Percentiles rank a stretch among this genome's conserved stretches.
These are phyloP conservation scores for Aspergillus quadricinctus DNA, from an alignment of 2,329 filamentous ascomycete genomes.

Conservation along the genomic window DNA sequence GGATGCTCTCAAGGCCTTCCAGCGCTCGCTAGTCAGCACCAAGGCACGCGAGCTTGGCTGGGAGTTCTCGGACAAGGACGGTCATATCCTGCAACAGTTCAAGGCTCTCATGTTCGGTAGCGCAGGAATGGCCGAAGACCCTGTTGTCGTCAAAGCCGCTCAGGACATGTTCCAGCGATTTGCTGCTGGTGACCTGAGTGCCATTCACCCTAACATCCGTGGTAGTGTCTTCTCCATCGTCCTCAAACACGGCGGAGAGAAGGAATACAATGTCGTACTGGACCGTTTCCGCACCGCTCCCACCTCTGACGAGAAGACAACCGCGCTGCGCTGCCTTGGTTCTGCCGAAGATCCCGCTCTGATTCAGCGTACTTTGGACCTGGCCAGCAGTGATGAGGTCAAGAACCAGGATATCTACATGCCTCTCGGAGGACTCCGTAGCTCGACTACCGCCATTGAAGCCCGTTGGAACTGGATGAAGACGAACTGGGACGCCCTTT, in stretches of 20 bases:
- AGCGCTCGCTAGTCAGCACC: constrained; percentile 68
- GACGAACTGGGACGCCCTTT: constrained; percentile 80
- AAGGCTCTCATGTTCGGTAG: constrained; percentile 85
- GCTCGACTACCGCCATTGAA: constrained; percentile 71
- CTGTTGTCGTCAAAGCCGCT: constrained; percentile 71
- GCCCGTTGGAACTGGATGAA: constrained; percentile 81
- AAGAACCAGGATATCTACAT: constrained; percentile 95
- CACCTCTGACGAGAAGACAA: constrained; percentile 86
- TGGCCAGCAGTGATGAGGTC: constrained; percentile 74
- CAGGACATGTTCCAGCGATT: constrained; percentile 90
- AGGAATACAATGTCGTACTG: constrained; percentile 77
- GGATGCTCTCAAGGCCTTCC: constrained; percentile 77
- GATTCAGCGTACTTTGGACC: constrained; percentile 72
- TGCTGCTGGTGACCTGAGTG: constrained; percentile 69
- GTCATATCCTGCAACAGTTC: constrained; percentile 89
- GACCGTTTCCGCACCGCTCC: constrained; percentile 70
- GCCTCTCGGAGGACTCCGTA: constrained; percentile 72
- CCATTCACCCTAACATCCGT: constrained; percentile 88
- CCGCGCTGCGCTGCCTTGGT: constrained; percentile 77
- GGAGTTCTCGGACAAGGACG: constrained; percentile 78
- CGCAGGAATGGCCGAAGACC: constrained; percentile 76
- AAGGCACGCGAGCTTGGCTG: constrained; percentile 87
- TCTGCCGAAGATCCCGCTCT: constrained; percentile 72
- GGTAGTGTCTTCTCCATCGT: constrained; percentile 81
- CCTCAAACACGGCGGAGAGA: constrained; percentile 76